Evolutionary conservation across 768 basidiomycete genomes (phyloP), one percentile per base, ranked within the genome.

Genomic region (Melanogaster broomeanus): DNA sequence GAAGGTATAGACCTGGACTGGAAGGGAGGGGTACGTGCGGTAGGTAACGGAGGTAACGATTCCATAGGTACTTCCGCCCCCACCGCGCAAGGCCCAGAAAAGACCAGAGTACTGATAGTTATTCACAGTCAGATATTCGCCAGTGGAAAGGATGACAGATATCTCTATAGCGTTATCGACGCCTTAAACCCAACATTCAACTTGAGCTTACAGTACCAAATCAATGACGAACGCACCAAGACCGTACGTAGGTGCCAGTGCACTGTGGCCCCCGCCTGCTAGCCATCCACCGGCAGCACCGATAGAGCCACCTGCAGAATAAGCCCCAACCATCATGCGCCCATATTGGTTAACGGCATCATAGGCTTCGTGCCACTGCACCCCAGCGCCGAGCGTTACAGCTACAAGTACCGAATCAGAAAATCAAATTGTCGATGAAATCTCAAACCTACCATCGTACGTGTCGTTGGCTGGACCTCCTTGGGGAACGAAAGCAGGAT

Each of bases 51-150:
- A 75, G 3, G 72, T 73, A 18, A 80, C 65, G 19, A 81, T 66
- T 9, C 76, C 79, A 48, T 67, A 81, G 2, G 75, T 80, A 12
- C 75, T 67, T 0, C 77, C 78, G 0, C 80, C 80, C 1, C 76
- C 77, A 0, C 79, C 81, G 22, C 79, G 70, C 45, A 83, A 57
- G 0, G 81, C 79, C 75, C 77, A 83, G 64, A 78, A 82, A 5
- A 82, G 69, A 48, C 81, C 77, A 3, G 64, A 13, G 52, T 80
- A 65, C 35, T 70, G 65, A 56, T 72, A 62, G 0, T 57, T 53
- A 56, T 81, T 82, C 19, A 67, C 74, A 4, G 58, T 71, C 45
- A 77, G 57, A 33, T 69, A 59, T 12, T 70, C 52, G 4, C 78
- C 79, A 8, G 68, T 66, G 6, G 80, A 67, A 8, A 70, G 74